Evolutionary conservation across 2,329 filamentous ascomycete genomes (phyloP), one percentile per base, ranked within the genome.

Genomic region (Aspergillus sergii): DNA sequence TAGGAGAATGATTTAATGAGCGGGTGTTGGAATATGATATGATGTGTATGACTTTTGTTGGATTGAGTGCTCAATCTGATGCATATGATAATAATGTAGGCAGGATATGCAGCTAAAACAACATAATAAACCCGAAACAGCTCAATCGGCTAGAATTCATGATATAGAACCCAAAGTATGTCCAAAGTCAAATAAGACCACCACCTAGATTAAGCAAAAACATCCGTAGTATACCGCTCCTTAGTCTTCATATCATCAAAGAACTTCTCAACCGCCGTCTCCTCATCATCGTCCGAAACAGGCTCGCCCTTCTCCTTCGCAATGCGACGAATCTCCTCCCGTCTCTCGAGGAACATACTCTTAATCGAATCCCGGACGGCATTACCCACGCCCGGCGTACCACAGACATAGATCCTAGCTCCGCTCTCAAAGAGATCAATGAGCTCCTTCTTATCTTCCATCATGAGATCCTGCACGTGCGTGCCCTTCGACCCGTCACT

Each of bases 361-460:
- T 78, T 73, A 5, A 77, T 72, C 4, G 78, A 76, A 7, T 79
- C 77, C 62, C 80, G 78, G 21, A 87, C 78, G 0, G 77, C 84
- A 60, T 82, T 80, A 21, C 83, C 84, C 1, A 88, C 78, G 14
- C 78, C 78, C 2, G 80, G 78, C 48, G 85, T 86, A 4, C 90
- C 90, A 72, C 90, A 92, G 2, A 91, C 84, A 69, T 86, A 92
- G 0, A 90, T 77, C 70, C 85, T 84, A 0, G 88, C 84, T 0
- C 82, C 84, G 5, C 74, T 65, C 0, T 80, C 75, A 62, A 83
- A 86, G 46, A 86, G 67, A 32, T 78, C 72, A 8, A 79, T 70
- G 2, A 85, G 71, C 11, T 84, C 79, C n/a, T 77, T 74, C 0
- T 80, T 72, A 32, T 87, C 83, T 34, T 77, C 75, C 67, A 80